Base-by-base conservation (phyloP, 495 filamentous ascomycete genomes). In the Hypoxylon fragiforme region DNA sequence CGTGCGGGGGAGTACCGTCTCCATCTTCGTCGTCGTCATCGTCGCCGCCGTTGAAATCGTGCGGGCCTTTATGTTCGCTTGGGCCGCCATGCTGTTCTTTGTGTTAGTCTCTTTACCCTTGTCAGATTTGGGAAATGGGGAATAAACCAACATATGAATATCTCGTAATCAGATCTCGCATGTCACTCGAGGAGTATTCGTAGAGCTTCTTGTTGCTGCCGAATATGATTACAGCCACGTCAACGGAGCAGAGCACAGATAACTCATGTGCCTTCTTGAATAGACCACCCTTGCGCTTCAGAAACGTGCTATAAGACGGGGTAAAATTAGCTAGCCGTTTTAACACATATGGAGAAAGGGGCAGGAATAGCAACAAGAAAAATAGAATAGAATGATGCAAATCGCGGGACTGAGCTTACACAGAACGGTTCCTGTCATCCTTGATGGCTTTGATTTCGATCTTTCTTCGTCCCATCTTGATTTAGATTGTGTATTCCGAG, bases 361-460 rank as follows among this genome's bases (percentile, higher is more conserved):
- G n/a, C n/a, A n/a, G n/a, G n/a, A n/a, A n/a, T n/a, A n/a, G n/a
- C n/a, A n/a, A n/a, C n/a, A n/a, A n/a, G n/a, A n/a, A n/a, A n/a
- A n/a, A 34, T 3, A 34, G 31, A 6, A 34, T 12, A 7, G 8
- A 12, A 5, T 3, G 9, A 3, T 34, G 24, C 5, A 28, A 37
- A 26, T 22, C 16, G 37, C 32, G 44, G n/a, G 21, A 42, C 24
- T 22, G 37, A 56, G 81, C 92, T 78, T 89, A 97, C 92, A 96
- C 94, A 59, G 92, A 97, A 68, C 94, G 91, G 69, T 98, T 98
- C 67, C 94, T 84, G 71, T 98, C 94, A 84, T 98, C 94, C 77
- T 96, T 96, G 80, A 98, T 98, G 47, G 95, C 89, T 77, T 97
- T 97, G 81, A 98, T 98, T 77, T 97, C 94, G 70, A 98, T 98